A percentile compares a stretch with the other conserved stretches of the same genome.
These are phyloP conservation scores for Candida arabinofermentans DNA, from an alignment of 805 yeast species.

Conservation along the genomic window DNA sequence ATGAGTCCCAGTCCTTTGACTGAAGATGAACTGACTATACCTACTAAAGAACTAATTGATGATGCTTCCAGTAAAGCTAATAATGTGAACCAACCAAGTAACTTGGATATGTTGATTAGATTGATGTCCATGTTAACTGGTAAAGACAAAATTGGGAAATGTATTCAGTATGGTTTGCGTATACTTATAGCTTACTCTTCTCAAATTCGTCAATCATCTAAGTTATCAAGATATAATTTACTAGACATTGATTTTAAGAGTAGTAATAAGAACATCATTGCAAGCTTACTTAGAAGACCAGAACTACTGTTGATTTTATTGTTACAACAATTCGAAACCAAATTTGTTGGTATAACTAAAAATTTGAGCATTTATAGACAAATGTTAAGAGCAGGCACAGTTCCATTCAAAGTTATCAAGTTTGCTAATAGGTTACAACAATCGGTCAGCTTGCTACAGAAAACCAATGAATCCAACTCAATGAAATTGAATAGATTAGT, in stretches of 20 bases:
- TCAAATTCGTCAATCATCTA: slow-evolving; percentile 30
- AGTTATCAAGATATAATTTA: slow-evolving; percentile 11
- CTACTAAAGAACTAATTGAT: slow-evolving; percentile 15
- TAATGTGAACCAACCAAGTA: slow-evolving; percentile 9
- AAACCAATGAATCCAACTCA: slow-evolving; percentile 12
- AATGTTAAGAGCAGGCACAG: slow-evolving; percentile 63
- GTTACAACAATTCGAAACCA: slow-evolving; percentile 37
- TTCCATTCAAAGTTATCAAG: slow-evolving; percentile 53
- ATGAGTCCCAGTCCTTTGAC: slow-evolving; percentile 16
- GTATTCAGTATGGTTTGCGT: slow-evolving; percentile 55
- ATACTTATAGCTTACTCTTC: slow-evolving; percentile 44
- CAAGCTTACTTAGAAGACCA: slow-evolving; percentile 28
- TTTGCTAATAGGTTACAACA: slow-evolving; percentile 31
- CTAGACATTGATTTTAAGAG: slow-evolving; percentile 21
- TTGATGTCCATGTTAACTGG: slow-evolving; percentile 57
- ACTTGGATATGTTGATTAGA: slow-evolving; percentile 39
- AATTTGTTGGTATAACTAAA: slow-evolving; percentile 40
- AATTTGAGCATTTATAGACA: slow-evolving; percentile 60
- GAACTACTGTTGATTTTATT: slow-evolving; percentile 29
- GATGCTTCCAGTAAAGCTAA: slow-evolving; percentile 7
- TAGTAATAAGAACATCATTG: slow-evolving; percentile 20
- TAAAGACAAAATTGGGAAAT: slow-evolving; percentile 67
- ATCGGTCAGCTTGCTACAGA: slow-evolving; percentile 16
- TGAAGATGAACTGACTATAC: slow-evolving; percentile 13
- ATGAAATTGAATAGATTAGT: slow-evolving; percentile 20